Evolutionary conservation across 345 rosid genomes (phyloP).

Genomic region (Odontarrhena argentea): DNA sequence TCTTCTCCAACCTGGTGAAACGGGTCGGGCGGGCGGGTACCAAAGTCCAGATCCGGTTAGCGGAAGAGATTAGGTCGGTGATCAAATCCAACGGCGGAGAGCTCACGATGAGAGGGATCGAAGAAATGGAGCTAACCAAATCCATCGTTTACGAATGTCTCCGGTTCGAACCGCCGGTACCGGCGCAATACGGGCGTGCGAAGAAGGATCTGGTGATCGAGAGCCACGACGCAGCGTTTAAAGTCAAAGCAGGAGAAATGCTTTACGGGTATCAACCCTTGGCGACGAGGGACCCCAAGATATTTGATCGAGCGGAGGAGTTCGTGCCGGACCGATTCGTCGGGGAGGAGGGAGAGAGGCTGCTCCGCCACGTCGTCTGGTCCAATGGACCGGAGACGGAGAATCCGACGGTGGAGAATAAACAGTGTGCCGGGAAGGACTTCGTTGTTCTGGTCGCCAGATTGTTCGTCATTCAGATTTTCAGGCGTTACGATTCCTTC

Average conservation of each 20-base stretch:
- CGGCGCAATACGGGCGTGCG: conserved; percentile 70
- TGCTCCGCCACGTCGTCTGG: conserved; percentile 79
- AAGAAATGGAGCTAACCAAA: conserved; percentile 75
- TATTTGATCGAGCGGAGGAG: conserved; percentile 70
- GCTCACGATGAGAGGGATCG: conserved; percentile 71
- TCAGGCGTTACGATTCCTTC: conserved; percentile 81
- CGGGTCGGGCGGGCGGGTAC: conserved; percentile 75
- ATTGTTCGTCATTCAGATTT: conserved; percentile 72
- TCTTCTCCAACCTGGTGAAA: conserved; percentile 67
- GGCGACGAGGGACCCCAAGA: conserved; percentile 79
- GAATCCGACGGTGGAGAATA: conserved; percentile 59
- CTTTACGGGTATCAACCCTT: conserved; percentile 83
- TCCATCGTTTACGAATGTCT: conserved; percentile 77
- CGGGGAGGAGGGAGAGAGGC: conserved; percentile 70
- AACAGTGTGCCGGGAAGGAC: conserved; percentile 91
- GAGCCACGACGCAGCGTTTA: conserved; percentile 75
- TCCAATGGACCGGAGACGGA: conserved; percentile 87
- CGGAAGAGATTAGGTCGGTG: conserved; percentile 73
- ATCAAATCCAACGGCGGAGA: conserved; percentile 65
- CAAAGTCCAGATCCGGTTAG: conserved; percentile 58
- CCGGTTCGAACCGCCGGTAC: conserved; percentile 90
- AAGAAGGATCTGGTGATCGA: conserved; percentile 69
- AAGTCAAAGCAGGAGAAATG: conserved; percentile 80
- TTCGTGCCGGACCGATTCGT: conserved; percentile 77
- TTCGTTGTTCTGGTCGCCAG: conserved; percentile 74